Evolutionary conservation across 2,329 filamentous ascomycete genomes (phyloP).

Genomic region (Plenodomus tracheiphilus): DNA sequence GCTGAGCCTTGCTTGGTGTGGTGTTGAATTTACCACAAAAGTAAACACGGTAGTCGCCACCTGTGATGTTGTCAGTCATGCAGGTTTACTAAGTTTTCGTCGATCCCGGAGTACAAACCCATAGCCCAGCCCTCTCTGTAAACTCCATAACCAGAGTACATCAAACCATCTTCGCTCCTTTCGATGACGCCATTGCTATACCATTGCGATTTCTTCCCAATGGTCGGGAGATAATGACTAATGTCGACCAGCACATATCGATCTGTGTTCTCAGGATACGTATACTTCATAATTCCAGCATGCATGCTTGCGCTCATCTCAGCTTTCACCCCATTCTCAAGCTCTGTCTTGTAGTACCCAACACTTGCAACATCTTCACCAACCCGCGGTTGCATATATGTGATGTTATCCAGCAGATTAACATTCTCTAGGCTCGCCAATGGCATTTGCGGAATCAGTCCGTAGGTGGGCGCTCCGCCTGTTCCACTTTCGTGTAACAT

Average conservation of each 20-base stretch:
- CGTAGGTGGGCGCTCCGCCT: constrained; percentile 71
- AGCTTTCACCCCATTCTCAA: constrained; percentile 60
- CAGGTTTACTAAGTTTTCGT: neutral
- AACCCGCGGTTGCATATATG: constrained; percentile 44
- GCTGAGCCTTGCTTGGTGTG: constrained; percentile 42
- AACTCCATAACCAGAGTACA: constrained; percentile 30
- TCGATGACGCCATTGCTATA: constrained; percentile 27
- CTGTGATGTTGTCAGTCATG: neutral
- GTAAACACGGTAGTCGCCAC: constrained; percentile 12
- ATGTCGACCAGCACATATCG: constrained; percentile 51
- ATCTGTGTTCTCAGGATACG: constrained; percentile 53
- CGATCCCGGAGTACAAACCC: constrained; percentile 26
- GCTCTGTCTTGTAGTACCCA: constrained; percentile 63
- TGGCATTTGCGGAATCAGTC: constrained; percentile 61
- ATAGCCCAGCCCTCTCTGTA: constrained; percentile 37
- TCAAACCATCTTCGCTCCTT: constrained; percentile 21
- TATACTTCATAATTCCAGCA: constrained; percentile 64
- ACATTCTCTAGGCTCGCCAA: constrained; percentile 47
- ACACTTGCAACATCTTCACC: constrained; percentile 53
- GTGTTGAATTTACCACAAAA: constrained; percentile 36
- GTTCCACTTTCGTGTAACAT: constrained; percentile 52
- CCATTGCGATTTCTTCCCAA: constrained; percentile 23
- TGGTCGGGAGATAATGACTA: constrained; percentile 45
- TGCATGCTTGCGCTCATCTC: constrained; percentile 61
- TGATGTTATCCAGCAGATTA: constrained; percentile 46